These are phyloP conservation scores for Vitellaria paradoxa DNA, from an alignment of 179 eudicot species.

Conservation along the genomic window DNA sequence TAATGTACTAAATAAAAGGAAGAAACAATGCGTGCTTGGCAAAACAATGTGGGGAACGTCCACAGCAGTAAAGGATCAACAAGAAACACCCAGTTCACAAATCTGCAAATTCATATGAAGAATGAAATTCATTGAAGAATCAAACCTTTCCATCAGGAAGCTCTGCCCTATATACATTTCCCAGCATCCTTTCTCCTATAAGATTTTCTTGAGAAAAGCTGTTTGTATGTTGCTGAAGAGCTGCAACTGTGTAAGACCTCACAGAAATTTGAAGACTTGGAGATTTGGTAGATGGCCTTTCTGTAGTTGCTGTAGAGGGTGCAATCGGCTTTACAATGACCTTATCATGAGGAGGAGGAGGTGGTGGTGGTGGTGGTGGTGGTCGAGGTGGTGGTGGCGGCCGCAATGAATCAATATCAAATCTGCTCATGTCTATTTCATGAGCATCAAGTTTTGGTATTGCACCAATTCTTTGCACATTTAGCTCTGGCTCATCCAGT, in stretches of 20 bases:
- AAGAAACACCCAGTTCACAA: neutral
- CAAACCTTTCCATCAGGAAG: conserved; percentile 83
- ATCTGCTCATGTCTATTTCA: conserved; percentile 45
- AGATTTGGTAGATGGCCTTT: conserved; percentile 32
- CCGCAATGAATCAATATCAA: conserved; percentile 61
- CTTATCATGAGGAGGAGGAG: conserved; percentile 57
- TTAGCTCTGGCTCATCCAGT: conserved; percentile 36
- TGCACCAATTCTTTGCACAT: conserved; percentile 40
- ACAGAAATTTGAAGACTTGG: conserved; percentile 58
- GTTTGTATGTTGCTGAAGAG: conserved; percentile 91
- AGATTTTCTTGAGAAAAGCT: conserved; percentile 96
- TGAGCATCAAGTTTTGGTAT: conserved; percentile 47
- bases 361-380: conserved; percentile 28
- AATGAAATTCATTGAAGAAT: neutral
- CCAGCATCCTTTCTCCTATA: conserved; percentile 92
- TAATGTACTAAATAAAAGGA: too few species aligned
- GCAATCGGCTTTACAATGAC: conserved; percentile 54
- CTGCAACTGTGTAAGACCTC: conserved; percentile 76
- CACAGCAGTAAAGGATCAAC: neutral
- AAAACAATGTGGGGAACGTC: neutral
- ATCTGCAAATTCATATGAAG: neutral
- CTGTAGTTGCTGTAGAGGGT: conserved; percentile 36
- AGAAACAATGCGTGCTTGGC: neutral
- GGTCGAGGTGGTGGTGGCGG: conserved; percentile 45
- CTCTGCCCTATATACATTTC: conserved; percentile 86